Evolutionary conservation across 371 early-diverging fungal genomes (phyloP).

Genomic region (Rhizopus delemar): DNA sequence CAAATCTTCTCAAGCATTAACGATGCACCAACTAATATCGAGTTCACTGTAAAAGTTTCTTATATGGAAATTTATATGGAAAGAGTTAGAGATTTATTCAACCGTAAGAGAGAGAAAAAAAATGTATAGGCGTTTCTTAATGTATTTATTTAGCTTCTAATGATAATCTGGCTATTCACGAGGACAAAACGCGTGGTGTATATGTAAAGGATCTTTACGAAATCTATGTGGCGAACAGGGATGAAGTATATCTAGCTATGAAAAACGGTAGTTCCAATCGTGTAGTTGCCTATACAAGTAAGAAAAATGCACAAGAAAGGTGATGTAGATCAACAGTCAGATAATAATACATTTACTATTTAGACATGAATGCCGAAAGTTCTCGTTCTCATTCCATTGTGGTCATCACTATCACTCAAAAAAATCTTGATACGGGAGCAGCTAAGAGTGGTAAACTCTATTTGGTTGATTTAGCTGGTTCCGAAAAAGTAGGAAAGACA

Average conservation of each 20-base stretch:
- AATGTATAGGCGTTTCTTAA: background rate
- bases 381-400: conserved; percentile 98
- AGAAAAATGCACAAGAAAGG: conserved; percentile 13
- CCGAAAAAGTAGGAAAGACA: conserved; percentile 98
- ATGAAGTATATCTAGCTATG: conserved; percentile 95
- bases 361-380: conserved; percentile 97
- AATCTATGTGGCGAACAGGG: conserved; percentile 89
- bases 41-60: conserved; percentile 93
- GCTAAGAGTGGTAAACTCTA: conserved; percentile 89
- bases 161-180: conserved; percentile 93
- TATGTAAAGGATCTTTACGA: conserved; percentile 95
- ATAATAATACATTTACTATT: background rate
- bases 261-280: conserved; percentile 87
- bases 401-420: conserved; percentile 89
- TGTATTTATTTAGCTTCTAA: conserved; percentile 58
- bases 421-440: conserved; percentile 88
- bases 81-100: conserved; percentile 94
- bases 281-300: conserved; percentile 87
- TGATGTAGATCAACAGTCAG: background rate
- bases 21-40: conserved; percentile 85
- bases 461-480: conserved; percentile 99
- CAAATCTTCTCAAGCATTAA: conserved; percentile 86
- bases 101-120: conserved; percentile 56
- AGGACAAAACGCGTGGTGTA: conserved; percentile 92
- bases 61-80: conserved; percentile 99